A percentile compares a stretch with the other conserved stretches of the same genome.
Evolutionary conservation across 2,329 filamentous ascomycete species (phyloP).

Genomic region (Fusarium sp.): DNA sequence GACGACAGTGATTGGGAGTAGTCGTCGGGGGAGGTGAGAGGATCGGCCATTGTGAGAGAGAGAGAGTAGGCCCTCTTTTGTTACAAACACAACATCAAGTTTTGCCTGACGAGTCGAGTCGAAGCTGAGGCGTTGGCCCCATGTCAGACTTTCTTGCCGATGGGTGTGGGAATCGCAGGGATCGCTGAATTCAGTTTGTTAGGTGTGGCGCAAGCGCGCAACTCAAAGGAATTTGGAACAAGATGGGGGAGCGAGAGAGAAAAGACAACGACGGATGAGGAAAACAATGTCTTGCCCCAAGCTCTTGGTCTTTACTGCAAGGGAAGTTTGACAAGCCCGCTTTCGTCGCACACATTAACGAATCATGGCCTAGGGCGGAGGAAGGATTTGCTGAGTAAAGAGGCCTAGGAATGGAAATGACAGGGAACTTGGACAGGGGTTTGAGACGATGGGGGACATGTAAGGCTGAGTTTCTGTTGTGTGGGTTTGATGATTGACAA

Average conservation of each 20-base stretch:
- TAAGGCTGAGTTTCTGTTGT: conserved; percentile 28
- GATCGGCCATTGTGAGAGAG: conserved; percentile 28
- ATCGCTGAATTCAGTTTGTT: not conserved
- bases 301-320: not conserved
- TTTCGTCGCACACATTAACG: not conserved
- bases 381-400: conserved; percentile 17
- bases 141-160: conserved; percentile 8
- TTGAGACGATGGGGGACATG: not conserved
- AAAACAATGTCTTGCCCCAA: not conserved
- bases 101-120: not conserved
- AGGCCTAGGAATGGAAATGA: not conserved
- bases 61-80: not conserved
- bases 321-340: not conserved
- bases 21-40: conserved; percentile 16
- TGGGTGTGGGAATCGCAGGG: conserved; percentile 5
- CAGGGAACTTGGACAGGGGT: conserved; percentile 13
- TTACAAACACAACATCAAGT: conserved; percentile 1
- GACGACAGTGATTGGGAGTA: conserved; percentile 2
- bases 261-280: not conserved
- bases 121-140: conserved; percentile 13
- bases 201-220: conserved; percentile 11
- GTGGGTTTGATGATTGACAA: not conserved
- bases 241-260: conserved; percentile 2
- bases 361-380: not conserved
- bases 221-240: not conserved